Base-by-base conservation (phyloP, 2,329 filamentous ascomycete species). In the Mariannaea sp. region DNA sequence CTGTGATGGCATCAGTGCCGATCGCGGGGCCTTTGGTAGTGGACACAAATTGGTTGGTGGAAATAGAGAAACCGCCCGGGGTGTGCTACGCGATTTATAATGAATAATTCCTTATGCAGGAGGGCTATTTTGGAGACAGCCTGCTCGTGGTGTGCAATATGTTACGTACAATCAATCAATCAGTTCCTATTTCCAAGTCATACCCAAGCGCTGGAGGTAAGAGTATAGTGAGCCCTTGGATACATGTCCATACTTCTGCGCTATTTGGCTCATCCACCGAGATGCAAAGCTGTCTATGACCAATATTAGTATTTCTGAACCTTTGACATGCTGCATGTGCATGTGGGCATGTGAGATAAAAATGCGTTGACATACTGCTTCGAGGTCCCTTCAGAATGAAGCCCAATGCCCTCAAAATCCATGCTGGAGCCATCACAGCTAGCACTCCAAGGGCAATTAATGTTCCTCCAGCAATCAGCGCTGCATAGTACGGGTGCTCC, bases 181-280 rank as follows among this genome's bases (percentile, higher is more conserved):
- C n/a, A n/a, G n/a, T n/a, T n/a, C 14, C 46, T 53, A 48, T 2
- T 27, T 39, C 49, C 53, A 50, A 40, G 40, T 57, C 60, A 63
- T 63, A 0, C 62, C 54, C 19, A 67, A 4, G 1, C 57, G 35
- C 56, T 66, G 64, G 2, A 66, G 43, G 12, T 50, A 64, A 0
- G 64, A 38, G 5, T 66, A 66, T 1, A 66, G 20, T 0, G 60
- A 60, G 0, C 53, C 57, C 20, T 57, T 62, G 2, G 56, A 32
- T 1, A 66, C 58, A 3, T 50, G 14, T 7, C 50, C 61, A 3
- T 52, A 10, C 6, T 41, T 12, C 6, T 44, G 42, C 9, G 58
- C 49, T 41, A 66, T 59, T 7, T 33, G 30, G 3, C 56, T 56
- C 65, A 67, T 67, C 62, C 61, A 66, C 9, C 57, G 33, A 1